phyloP scores from a whole-genome alignment of 371 early-diverging fungal species.

The Lichtheimia ramosa region DNA sequence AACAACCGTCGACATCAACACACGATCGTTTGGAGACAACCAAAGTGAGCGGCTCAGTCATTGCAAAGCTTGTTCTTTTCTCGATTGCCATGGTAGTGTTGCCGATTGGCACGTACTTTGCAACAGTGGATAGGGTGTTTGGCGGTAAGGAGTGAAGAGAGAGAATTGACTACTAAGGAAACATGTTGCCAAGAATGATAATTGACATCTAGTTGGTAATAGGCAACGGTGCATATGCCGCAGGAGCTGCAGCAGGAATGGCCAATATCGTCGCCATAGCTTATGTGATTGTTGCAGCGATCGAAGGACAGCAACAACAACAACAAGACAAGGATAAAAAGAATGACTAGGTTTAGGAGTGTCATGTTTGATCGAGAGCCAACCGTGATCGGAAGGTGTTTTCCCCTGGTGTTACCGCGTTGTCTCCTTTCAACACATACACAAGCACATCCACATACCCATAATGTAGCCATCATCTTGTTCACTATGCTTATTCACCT shows the following conservation, averaged over 20 bases:
- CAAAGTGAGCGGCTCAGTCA: constrained; percentile 12
- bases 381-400: background rate
- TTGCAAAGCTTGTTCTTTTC: constrained; percentile 16
- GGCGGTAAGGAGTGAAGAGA: constrained; percentile 4
- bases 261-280: constrained; percentile 45
- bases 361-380: constrained; percentile 1
- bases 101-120: constrained; percentile 18
- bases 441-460: background rate
- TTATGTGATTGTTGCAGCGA: constrained; percentile 40
- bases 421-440: background rate
- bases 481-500: background rate
- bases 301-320: constrained; percentile 16
- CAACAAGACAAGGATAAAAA: constrained; percentile 17
- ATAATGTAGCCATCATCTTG: background rate
- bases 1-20: too few relatives aligned
- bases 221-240: constrained; percentile 54
- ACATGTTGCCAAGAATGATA: too few relatives aligned
- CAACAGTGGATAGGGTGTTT: constrained; percentile 13
- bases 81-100: constrained; percentile 13
- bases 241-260: constrained; percentile 45
- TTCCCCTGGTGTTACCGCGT: background rate
- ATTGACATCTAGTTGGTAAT: background rate
- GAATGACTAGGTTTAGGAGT: constrained; percentile 11
- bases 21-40: too few relatives aligned
- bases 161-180: background rate